A percentile compares a stretch with the other conserved stretches of the same genome.
phyloP scores from a whole-genome alignment of 441 rosid species.

The Pelargonium australe region DNA sequence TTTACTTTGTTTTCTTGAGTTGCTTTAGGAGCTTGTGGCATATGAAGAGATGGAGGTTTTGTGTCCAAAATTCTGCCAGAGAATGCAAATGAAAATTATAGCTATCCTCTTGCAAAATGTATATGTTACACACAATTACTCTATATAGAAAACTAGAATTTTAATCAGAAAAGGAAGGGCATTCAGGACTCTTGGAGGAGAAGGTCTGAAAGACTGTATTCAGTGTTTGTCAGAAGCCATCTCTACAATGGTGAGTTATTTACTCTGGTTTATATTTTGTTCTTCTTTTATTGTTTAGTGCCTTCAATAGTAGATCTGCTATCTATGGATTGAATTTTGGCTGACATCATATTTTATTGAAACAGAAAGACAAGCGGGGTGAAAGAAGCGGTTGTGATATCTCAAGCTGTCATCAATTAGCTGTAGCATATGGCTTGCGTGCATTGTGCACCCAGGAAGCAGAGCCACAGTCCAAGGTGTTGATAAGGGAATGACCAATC shows the following conservation, averaged over 20 bases:
- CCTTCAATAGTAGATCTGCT: conserved; percentile 16
- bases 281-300: conserved; percentile 15
- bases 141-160: conserved; percentile 48
- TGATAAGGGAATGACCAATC: conserved; percentile 23
- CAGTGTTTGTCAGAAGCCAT: conserved; percentile 66
- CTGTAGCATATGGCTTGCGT: conserved; percentile 65
- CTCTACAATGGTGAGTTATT: conserved; percentile 44
- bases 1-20: conserved; percentile 9
- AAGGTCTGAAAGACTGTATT: conserved; percentile 45
- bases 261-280: conserved; percentile 4
- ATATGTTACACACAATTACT: conserved; percentile 30
- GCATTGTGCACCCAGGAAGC: conserved; percentile 68
- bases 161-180: conserved; percentile 58
- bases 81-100: conserved; percentile 46
- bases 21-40: conserved; percentile 62
- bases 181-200: conserved; percentile 47
- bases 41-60: conserved; percentile 48
- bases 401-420: conserved; percentile 42
- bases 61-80: conserved; percentile 47
- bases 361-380: conserved; percentile 32
- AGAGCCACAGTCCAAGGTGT: conserved; percentile 82
- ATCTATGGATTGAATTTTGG: conserved; percentile 18
- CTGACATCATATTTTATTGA: conserved; percentile 22
- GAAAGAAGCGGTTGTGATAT: conserved; percentile 24
- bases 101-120: conserved; percentile 53